These are phyloP conservation scores for Aspergillus egyptiacus DNA, from an alignment of 495 filamentous ascomycete genomes.

Conservation along the genomic window DNA sequence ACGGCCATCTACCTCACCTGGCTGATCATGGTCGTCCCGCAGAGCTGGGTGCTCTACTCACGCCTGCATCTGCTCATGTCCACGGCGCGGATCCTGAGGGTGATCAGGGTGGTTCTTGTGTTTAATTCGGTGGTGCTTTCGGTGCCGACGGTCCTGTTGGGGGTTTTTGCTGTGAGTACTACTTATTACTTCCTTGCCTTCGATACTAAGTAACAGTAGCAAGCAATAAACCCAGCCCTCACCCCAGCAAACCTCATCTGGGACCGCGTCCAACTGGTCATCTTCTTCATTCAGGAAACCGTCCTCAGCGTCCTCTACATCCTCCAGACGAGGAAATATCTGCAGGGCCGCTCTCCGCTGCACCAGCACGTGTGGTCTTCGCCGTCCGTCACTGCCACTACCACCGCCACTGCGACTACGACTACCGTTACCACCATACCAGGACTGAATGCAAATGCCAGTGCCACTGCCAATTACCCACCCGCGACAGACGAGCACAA, in stretches of 20 bases:
- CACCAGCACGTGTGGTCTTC: neutral
- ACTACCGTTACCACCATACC: neutral
- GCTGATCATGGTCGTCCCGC: slow-evolving; percentile 28
- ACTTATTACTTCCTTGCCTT: neutral
- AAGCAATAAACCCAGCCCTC: neutral
- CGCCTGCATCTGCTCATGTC: slow-evolving; percentile 30
- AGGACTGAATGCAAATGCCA: too few relatives aligned
- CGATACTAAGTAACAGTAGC: neutral
- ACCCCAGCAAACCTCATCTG: slow-evolving; percentile 12
- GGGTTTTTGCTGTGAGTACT: neutral
- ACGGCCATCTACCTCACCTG: slow-evolving; percentile 28
- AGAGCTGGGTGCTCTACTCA: slow-evolving; percentile 32
- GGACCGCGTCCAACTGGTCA: slow-evolving; percentile 30
- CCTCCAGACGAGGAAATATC: slow-evolving; percentile 27
- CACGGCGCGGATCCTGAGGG: neutral
- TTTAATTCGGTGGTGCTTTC: neutral
- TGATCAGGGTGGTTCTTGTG: neutral
- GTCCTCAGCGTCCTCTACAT: slow-evolving; percentile 34
- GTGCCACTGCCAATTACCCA: too few relatives aligned
- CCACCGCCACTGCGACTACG: neutral
- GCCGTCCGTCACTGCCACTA: neutral
- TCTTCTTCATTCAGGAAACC: slow-evolving; percentile 38
- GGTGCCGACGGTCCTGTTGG: slow-evolving; percentile 2
- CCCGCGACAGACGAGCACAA: neutral
- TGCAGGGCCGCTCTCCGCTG: slow-evolving; percentile 9